Conservation (phyloP, 306 rosid species). For the Malus asiatica region DNA sequence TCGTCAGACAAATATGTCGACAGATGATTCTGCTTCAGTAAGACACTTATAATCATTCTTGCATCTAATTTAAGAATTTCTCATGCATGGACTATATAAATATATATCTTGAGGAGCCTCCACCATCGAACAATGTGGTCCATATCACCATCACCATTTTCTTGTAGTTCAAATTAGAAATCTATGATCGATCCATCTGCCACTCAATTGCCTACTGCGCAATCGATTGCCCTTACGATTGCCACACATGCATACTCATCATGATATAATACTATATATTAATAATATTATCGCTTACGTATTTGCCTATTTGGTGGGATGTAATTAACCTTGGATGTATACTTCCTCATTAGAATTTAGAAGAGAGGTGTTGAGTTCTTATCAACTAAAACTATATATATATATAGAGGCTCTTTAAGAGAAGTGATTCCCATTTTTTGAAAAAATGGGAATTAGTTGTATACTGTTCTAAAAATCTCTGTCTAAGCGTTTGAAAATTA, state of each 20-base stretch:
- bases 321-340: background rate
- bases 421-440: no score
- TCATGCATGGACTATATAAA: constrained; percentile 9
- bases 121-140: constrained; percentile 43
- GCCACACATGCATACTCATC: constrained; percentile 32
- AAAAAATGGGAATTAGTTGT: no score
- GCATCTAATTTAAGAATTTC: no score
- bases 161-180: constrained; percentile 36
- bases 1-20: no score
- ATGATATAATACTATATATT: constrained; percentile 17
- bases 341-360: background rate
- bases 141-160: constrained; percentile 37
- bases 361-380: background rate
- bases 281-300: constrained; percentile 12
- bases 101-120: constrained; percentile 20
- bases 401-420: no score
- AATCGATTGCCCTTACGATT: constrained; percentile 24
- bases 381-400: background rate
- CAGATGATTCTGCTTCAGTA: no score
- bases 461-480: no score
- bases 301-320: background rate
- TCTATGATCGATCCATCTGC: constrained; percentile 29
- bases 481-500: no score
- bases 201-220: constrained; percentile 46
- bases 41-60: no score